A percentile compares a stretch with the other conserved stretches of the same genome.
phyloP scores from a whole-genome alignment of 106 monocot genomes.

The Hemerocallis citrina region DNA sequence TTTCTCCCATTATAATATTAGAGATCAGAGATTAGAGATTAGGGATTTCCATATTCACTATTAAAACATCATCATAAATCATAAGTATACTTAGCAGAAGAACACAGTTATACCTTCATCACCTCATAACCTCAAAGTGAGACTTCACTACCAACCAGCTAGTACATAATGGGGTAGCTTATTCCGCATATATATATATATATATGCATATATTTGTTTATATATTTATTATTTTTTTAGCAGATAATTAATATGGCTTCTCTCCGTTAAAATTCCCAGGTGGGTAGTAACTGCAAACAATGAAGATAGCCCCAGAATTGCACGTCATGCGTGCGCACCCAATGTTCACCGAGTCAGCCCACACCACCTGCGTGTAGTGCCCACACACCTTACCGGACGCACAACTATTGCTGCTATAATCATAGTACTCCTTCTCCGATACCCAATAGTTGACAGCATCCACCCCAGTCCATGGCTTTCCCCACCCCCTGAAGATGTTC shows the following conservation, averaged over 20 bases:
- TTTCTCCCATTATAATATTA: too few relatives aligned
- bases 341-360: conserved; percentile 26
- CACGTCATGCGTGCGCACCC: conserved; percentile 41
- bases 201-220: too few relatives aligned
- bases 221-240: too few relatives aligned
- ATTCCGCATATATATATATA: too few relatives aligned
- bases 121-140: too few relatives aligned
- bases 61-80: too few relatives aligned
- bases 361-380: conserved; percentile 56
- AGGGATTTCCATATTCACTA: too few relatives aligned
- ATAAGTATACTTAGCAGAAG: too few relatives aligned
- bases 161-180: too few relatives aligned
- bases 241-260: conserved; percentile 31
- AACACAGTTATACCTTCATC: too few relatives aligned
- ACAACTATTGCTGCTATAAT: conserved; percentile 23
- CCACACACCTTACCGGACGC: conserved; percentile 20
- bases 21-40: too few relatives aligned
- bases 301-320: conserved; percentile 20
- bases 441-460: conserved; percentile 27
- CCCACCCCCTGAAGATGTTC: conserved; percentile 41
- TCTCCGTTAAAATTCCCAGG: conserved; percentile 32
- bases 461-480: conserved; percentile 5
- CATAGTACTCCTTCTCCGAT: conserved; percentile 24
- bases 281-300: conserved; percentile 38
- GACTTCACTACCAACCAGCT: too few relatives aligned